These are phyloP conservation scores for Ascochyta koolunga DNA, from an alignment of 2,329 filamentous ascomycete genomes.

Conservation along the genomic window DNA sequence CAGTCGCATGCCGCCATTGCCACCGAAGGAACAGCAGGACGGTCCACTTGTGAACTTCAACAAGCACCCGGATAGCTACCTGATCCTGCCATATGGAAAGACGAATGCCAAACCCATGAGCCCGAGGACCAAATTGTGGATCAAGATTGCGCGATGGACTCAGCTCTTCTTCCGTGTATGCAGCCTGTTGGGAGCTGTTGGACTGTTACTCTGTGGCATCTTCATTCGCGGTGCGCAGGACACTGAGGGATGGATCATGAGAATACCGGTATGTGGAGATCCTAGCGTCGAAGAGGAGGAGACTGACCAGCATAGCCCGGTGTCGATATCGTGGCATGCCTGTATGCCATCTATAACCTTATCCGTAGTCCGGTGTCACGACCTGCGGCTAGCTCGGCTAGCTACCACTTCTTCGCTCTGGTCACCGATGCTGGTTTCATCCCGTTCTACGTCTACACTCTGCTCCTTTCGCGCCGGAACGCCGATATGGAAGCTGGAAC, in stretches of 20 bases:
- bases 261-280: conserved; percentile 68
- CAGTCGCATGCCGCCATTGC: conserved; percentile 69
- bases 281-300: neutral
- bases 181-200: conserved; percentile 71
- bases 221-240: conserved; percentile 72
- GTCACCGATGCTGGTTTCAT: conserved; percentile 72
- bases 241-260: conserved; percentile 74
- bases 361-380: conserved; percentile 71
- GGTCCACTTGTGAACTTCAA: conserved; percentile 85
- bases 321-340: conserved; percentile 71
- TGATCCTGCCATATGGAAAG: conserved; percentile 67
- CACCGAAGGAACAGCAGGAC: conserved; percentile 66
- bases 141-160: conserved; percentile 71
- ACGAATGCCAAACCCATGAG: conserved; percentile 70
- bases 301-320: conserved; percentile 64
- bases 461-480: conserved; percentile 60
- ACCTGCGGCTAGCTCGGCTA: conserved; percentile 79
- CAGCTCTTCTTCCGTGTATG: conserved; percentile 73
- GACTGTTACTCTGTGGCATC: conserved; percentile 76
- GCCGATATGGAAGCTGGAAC: conserved; percentile 54
- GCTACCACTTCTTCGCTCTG: conserved; percentile 85
- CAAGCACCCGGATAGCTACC: conserved; percentile 79
- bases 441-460: conserved; percentile 67
- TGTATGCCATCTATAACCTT: conserved; percentile 84
- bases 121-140: conserved; percentile 69